These are phyloP conservation scores for Suillus lakei DNA, from an alignment of 768 basidiomycete species.

Conservation along the genomic window DNA sequence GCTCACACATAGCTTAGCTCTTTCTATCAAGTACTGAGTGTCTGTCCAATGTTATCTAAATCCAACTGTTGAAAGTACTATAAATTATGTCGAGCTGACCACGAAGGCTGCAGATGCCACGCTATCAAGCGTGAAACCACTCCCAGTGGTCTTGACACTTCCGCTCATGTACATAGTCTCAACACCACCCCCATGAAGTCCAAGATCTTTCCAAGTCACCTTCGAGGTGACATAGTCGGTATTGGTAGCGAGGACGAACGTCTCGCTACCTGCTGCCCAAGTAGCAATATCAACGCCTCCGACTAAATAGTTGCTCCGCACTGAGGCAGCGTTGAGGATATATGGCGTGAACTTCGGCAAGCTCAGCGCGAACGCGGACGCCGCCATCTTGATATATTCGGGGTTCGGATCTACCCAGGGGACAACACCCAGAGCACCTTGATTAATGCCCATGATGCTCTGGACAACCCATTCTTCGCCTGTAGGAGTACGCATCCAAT, in stretches of 20 bases:
- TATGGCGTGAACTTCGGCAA: slow-evolving; percentile 50
- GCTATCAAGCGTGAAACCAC: slow-evolving; percentile 27
- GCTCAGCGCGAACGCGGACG: slow-evolving; percentile 52
- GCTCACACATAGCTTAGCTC: background rate
- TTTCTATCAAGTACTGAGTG: background rate
- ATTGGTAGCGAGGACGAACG: slow-evolving; percentile 57
- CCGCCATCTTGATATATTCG: slow-evolving; percentile 54
- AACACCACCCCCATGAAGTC: slow-evolving; percentile 14
- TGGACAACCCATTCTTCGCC: slow-evolving; percentile 73
- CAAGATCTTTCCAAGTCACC: slow-evolving; percentile 38
- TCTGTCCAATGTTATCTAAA: background rate
- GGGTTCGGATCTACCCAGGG: slow-evolving; percentile 58
- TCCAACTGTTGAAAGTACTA: background rate
- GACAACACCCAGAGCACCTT: slow-evolving; percentile 62
- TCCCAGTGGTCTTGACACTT: background rate
- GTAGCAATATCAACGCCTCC: slow-evolving; percentile 53
- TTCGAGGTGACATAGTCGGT: slow-evolving; percentile 45
- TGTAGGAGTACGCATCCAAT: slow-evolving; percentile 66
- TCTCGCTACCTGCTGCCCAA: slow-evolving; percentile 48
- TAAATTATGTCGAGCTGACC: background rate
- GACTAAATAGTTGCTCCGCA: slow-evolving; percentile 44
- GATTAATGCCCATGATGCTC: slow-evolving; percentile 69
- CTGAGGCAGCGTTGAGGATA: slow-evolving; percentile 47
- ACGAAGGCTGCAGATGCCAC: slow-evolving; percentile 30
- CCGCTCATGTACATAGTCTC: slow-evolving; percentile 22